A percentile compares a stretch with the other conserved stretches of the same genome.
Evolutionary conservation across 805 yeast genomes (phyloP).

Genomic region (Cyberlindnera sargentensis): DNA sequence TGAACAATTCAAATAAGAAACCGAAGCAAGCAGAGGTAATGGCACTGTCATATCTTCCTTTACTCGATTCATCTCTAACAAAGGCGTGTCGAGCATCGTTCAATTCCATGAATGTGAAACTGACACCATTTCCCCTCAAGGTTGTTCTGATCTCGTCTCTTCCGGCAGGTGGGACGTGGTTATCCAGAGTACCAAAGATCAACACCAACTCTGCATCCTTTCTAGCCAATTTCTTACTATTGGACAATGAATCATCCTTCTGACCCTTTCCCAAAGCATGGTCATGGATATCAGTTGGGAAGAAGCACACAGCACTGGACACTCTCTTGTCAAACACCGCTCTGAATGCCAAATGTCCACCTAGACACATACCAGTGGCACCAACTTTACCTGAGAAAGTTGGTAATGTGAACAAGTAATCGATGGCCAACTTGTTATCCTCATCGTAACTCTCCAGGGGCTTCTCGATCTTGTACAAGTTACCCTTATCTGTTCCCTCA

Average conservation of each 20-base stretch:
- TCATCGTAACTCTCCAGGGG: constrained; percentile 70
- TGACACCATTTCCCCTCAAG: constrained; percentile 51
- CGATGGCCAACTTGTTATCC: constrained; percentile 58
- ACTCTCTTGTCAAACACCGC: constrained; percentile 61
- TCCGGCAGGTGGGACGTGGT: constrained; percentile 75
- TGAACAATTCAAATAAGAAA: constrained; percentile 63
- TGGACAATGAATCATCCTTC: constrained; percentile 57
- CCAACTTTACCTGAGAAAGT: constrained; percentile 72
- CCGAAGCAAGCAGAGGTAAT: constrained; percentile 60
- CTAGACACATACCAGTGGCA: constrained; percentile 83
- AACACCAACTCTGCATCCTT: constrained; percentile 52
- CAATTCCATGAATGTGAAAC: constrained; percentile 65
- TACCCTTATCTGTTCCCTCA: constrained; percentile 73
- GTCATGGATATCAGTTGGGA: constrained; percentile 74
- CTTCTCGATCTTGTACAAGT: constrained; percentile 56
- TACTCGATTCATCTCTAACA: constrained; percentile 69
- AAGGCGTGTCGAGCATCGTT: constrained; percentile 82
- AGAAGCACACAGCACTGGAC: constrained; percentile 64
- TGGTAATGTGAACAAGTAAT: constrained; percentile 46
- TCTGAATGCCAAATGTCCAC: constrained; percentile 76
- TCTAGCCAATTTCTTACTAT: constrained; percentile 44
- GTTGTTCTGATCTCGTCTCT: constrained; percentile 61
- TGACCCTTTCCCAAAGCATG: constrained; percentile 57
- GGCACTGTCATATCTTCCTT: constrained; percentile 80
- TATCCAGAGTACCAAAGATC: constrained; percentile 74